Evolutionary conservation across 2,329 filamentous ascomycete species (phyloP).

Genomic region (Ascochyta viciae-villosae): DNA sequence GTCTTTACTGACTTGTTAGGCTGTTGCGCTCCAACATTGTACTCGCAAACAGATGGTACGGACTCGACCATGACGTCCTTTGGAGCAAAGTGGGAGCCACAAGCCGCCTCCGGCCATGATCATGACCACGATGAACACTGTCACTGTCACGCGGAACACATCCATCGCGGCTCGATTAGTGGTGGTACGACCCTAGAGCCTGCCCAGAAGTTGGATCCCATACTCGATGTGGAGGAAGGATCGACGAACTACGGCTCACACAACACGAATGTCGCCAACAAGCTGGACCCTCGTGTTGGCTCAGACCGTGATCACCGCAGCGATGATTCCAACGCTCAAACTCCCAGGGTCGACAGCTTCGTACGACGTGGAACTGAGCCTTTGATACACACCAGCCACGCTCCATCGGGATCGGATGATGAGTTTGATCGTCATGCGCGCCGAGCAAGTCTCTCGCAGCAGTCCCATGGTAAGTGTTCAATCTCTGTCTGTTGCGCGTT

Average conservation of each 20-base stretch:
- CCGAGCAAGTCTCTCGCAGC: not conserved
- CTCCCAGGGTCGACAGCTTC: not conserved
- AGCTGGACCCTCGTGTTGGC: constrained; percentile 17
- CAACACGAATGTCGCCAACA: constrained; percentile 18
- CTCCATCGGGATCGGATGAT: constrained; percentile 4
- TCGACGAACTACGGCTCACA: constrained; percentile 18
- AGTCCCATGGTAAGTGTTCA: too few species aligned
- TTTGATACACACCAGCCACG: not conserved
- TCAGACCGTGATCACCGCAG: not conserved
- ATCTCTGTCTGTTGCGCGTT: too few species aligned
- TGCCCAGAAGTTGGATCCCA: constrained; percentile 24
- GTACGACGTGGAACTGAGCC: constrained; percentile 11
- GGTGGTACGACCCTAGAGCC: constrained; percentile 12
- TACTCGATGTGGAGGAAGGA: constrained; percentile 12
- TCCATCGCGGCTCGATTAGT: constrained; percentile 26
- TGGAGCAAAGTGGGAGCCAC: not conserved
- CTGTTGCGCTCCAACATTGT: not conserved
- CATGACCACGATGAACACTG: constrained; percentile 8
- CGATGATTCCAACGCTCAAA: not conserved
- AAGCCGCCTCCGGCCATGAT: not conserved
- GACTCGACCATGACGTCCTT: constrained; percentile 1
- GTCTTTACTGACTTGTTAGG: constrained; percentile 16
- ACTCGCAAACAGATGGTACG: constrained; percentile 16
- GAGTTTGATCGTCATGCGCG: not conserved
- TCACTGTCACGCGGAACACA: constrained; percentile 13